These are phyloP conservation scores for Gracilaria gracilis DNA, from an alignment of 23 red algal genomes.

Conservation along the genomic window DNA sequence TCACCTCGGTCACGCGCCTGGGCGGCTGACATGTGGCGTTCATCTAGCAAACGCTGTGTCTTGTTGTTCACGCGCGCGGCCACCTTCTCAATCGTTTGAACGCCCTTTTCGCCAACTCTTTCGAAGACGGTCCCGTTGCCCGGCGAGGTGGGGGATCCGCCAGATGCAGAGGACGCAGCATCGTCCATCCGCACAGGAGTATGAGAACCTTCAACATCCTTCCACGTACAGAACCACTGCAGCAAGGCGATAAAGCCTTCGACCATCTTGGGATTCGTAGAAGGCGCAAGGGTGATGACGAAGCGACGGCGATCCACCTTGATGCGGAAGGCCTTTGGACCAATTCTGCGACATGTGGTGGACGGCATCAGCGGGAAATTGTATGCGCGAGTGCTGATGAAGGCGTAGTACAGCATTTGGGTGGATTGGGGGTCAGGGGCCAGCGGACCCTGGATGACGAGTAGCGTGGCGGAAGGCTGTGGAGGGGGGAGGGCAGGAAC, in stretches of 20 bases:
- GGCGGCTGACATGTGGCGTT: not conserved
- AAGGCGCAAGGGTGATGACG: not conserved
- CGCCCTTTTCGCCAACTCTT: slow-evolving; percentile 47
- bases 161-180: not conserved
- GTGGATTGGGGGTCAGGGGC: not conserved
- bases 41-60: slow-evolving; percentile 4
- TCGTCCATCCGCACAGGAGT: not conserved
- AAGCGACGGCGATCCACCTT: slow-evolving; percentile 39
- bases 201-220: slow-evolving; percentile 14
- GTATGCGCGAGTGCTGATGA: slow-evolving; percentile 34
- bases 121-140: not conserved
- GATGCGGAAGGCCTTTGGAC: slow-evolving; percentile 21
- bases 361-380: slow-evolving; percentile 64
- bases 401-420: slow-evolving; percentile 58
- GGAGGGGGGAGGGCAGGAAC: slow-evolving; percentile 12
- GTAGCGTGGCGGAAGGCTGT: slow-evolving; percentile 13
- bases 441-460: slow-evolving; percentile 54
- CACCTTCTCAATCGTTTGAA: slow-evolving; percentile 22
- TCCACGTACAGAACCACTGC: slow-evolving; percentile 60
- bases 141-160: not conserved
- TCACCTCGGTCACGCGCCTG: not conserved
- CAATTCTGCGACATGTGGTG: not conserved
- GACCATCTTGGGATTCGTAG: slow-evolving; percentile 20
- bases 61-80: slow-evolving; percentile 26
- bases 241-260: slow-evolving; percentile 27